Evolutionary conservation across 805 yeast genomes (phyloP), one percentile per base, ranked within the genome.

Genomic region (Yarrowia sp.): DNA sequence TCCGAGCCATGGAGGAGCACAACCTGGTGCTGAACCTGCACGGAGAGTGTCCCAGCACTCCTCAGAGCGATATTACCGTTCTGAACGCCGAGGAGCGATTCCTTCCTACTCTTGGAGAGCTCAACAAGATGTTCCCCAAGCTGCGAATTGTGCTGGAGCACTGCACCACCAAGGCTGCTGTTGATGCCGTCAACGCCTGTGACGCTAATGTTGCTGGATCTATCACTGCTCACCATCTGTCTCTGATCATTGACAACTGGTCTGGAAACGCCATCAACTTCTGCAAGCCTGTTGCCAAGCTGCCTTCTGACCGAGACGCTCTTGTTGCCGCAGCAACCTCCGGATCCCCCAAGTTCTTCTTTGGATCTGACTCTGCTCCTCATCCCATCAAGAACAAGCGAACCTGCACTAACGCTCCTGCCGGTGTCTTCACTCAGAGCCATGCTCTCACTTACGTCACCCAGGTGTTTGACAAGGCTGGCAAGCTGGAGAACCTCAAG

Each of bases 311-410:
- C 74, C 86, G 88, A 71, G 81, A 84, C 65, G 93, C 97, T 1
- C 78, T 95, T 47, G 82, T 95, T 7, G 81, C 80, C 41, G 98
- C 99, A 43, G 99, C 98, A 1, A 86, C 89, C 8, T 86, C 95
- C 0, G 98, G 98, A 5, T 86, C 88, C 69, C 90, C 96, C 45
- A 92, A 86, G 80, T 95, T 92, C 76, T 90, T 95, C 79, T 95
- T 92, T 73, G 99, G 99, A 7, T 90, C 97, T 1, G 99, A 95
- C 75, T 90, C 97, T 22, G 99, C 99, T 35, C 99, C 99, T 31
- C 99, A 95, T 75, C 96, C 97, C 8, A 72, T 90, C 31, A 83
- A 84, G 68, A 86, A 86, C 66, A 96, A 96, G 76, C 81, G 90
- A 31, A 87, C 83, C 67, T 91, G 85, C 69, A 78, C 80, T 41